Evolutionary conservation across 2,329 filamentous ascomycete species (phyloP).

Genomic region (Ophiostoma himal-ulmi): DNA sequence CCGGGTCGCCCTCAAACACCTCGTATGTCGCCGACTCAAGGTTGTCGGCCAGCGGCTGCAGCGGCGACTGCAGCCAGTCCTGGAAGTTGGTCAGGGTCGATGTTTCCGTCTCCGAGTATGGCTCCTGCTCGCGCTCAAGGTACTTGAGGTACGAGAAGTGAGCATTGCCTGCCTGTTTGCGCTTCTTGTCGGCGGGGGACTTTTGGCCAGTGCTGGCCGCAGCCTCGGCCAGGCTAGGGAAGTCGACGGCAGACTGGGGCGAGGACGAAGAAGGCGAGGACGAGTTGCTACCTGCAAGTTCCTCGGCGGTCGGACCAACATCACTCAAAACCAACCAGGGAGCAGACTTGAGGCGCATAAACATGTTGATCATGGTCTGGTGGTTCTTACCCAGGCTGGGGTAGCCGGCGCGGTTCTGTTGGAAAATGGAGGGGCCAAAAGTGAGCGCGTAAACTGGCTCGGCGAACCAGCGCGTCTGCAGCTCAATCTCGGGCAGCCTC

Average conservation of each 20-base stretch:
- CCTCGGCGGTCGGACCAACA: constrained; percentile 44
- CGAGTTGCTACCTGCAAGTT: constrained; percentile 26
- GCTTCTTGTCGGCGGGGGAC: constrained; percentile 39
- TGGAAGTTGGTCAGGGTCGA: constrained; percentile 59
- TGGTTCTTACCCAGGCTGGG: constrained; percentile 58
- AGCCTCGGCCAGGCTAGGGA: constrained; percentile 65
- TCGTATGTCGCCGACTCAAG: constrained; percentile 96
- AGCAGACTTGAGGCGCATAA: constrained; percentile 58
- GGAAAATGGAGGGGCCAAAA: constrained; percentile 49
- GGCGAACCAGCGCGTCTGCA: constrained; percentile 63
- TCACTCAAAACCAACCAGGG: constrained; percentile 62
- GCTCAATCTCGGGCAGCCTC: constrained; percentile 51
- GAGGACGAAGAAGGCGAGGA: constrained; percentile 27
- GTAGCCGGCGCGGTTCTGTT: constrained; percentile 54
- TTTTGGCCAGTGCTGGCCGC: constrained; percentile 37
- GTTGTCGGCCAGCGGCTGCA: constrained; percentile 93
- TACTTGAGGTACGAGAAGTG: constrained; percentile 77
- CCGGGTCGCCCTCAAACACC: constrained; percentile 95
- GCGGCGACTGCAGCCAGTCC: constrained; percentile 89
- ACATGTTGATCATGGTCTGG: constrained; percentile 54
- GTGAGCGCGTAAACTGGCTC: constrained; percentile 61
- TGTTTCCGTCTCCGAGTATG: constrained; percentile 47
- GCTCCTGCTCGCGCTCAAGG: constrained; percentile 74
- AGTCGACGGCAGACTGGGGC: constrained; percentile 36
- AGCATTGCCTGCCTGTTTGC: constrained; percentile 35